Evolutionary conservation across 176 grass and related monocot genomes (phyloP).

Genomic region (Lolium perenne): DNA sequence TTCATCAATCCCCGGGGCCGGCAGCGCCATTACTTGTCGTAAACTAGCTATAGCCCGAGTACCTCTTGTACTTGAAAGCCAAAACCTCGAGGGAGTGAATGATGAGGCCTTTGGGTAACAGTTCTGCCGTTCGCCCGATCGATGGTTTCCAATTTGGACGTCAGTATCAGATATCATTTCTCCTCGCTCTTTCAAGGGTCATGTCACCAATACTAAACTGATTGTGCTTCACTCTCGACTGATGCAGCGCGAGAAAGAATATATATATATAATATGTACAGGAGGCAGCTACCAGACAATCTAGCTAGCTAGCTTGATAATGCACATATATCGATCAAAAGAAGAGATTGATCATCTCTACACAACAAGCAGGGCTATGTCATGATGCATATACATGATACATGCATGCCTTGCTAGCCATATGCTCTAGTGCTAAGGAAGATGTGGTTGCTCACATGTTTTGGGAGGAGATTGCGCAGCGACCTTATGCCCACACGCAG

Average conservation of each 20-base stretch:
- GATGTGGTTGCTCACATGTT: too few relatives aligned
- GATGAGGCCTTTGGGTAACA: not conserved
- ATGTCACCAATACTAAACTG: slow-evolving; percentile 28
- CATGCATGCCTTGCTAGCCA: too few relatives aligned
- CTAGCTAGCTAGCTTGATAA: not conserved
- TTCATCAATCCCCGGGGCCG: slow-evolving; percentile 1
- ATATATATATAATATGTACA: not conserved
- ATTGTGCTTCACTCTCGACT: not conserved
- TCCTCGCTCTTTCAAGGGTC: slow-evolving; percentile 15
- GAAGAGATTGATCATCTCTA: not conserved
- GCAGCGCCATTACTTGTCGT: not conserved
- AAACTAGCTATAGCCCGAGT: not conserved
- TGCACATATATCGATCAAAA: not conserved
- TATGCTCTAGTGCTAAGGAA: too few relatives aligned
- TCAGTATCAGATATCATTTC: slow-evolving; percentile 36
- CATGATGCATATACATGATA: too few relatives aligned
- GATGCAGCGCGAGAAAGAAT: not conserved
- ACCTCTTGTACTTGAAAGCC: not conserved
- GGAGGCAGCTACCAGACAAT: not conserved
- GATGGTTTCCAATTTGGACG: not conserved
- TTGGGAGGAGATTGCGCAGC: too few relatives aligned
- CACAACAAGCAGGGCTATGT: not conserved
- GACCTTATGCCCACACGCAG: too few relatives aligned
- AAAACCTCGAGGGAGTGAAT: slow-evolving; percentile 4
- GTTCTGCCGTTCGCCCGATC: not conserved